These are phyloP conservation scores for Ceratobasidium sp. DNA, from an alignment of 1,284 basidiomycete genomes.

Conservation along the genomic window DNA sequence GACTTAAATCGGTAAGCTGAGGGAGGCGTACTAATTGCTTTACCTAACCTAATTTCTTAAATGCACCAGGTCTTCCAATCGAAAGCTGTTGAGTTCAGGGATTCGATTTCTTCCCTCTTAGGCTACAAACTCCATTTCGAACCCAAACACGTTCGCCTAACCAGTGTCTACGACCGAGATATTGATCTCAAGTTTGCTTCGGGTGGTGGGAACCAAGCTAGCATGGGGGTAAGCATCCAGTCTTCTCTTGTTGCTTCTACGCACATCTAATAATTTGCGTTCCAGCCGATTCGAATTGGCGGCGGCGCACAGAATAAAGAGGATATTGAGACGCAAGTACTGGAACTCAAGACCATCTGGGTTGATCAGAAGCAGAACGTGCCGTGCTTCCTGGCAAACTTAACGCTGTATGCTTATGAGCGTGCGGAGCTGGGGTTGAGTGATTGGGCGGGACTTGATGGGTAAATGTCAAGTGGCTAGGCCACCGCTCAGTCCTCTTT, in stretches of 20 bases:
- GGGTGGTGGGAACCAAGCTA: constrained; percentile 38
- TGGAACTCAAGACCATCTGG: constrained; percentile 49
- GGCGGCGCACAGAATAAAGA: constrained; percentile 37
- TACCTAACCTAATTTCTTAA: not conserved
- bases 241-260: not conserved
- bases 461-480: not conserved
- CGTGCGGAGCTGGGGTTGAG: constrained; percentile 47
- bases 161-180: constrained; percentile 76
- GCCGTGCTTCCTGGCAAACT: constrained; percentile 50
- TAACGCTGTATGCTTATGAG: constrained; percentile 49
- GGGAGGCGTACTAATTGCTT: not conserved
- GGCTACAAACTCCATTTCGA: constrained; percentile 88
- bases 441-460: constrained; percentile 41
- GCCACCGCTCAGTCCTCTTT: not conserved
- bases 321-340: constrained; percentile 35
- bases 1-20: constrained; percentile 73
- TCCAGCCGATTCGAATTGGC: constrained; percentile 42
- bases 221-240: constrained; percentile 31
- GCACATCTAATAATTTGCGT: not conserved
- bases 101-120: constrained; percentile 82
- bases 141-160: constrained; percentile 85
- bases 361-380: constrained; percentile 49
- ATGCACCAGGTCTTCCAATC: constrained; percentile 70
- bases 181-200: constrained; percentile 43
- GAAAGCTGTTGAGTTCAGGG: constrained; percentile 84